Evolutionary conservation across 1,139 yeast species (phyloP).

Genomic region (Suhomyces anneliseae): DNA sequence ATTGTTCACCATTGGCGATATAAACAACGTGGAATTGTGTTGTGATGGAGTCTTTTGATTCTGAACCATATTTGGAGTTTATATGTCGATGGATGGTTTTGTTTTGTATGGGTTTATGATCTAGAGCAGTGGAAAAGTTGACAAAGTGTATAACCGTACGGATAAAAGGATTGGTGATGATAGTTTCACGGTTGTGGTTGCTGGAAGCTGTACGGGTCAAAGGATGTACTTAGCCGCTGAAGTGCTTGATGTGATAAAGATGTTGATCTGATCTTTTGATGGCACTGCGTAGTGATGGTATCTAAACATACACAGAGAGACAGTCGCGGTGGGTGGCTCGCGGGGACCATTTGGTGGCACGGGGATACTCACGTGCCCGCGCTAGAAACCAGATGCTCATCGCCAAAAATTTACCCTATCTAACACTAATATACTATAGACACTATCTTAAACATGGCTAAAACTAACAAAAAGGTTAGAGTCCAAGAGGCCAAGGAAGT

Average conservation of each 20-base stretch:
- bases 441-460: not conserved
- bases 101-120: too few relatives aligned
- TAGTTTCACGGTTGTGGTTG: too few relatives aligned
- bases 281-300: too few relatives aligned
- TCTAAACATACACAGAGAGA: too few relatives aligned
- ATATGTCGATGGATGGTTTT: not conserved
- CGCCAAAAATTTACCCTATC: conserved; percentile 1
- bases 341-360: not conserved
- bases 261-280: too few relatives aligned
- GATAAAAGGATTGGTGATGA: too few relatives aligned
- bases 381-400: conserved; percentile 1
- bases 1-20: conserved; percentile 57
- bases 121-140: too few relatives aligned
- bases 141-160: too few relatives aligned
- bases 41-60: conserved; percentile 45
- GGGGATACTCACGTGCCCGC: not conserved
- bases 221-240: too few relatives aligned
- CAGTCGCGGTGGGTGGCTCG: too few relatives aligned
- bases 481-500: not conserved
- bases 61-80: conserved; percentile 25
- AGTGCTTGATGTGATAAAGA: too few relatives aligned
- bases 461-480: not conserved
- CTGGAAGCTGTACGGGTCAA: too few relatives aligned
- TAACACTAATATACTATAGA: not conserved
- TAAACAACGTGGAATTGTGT: conserved; percentile 62